Base-by-base conservation (phyloP, 2,329 filamentous ascomycete genomes). In the Hysterium pulicare region DNA sequence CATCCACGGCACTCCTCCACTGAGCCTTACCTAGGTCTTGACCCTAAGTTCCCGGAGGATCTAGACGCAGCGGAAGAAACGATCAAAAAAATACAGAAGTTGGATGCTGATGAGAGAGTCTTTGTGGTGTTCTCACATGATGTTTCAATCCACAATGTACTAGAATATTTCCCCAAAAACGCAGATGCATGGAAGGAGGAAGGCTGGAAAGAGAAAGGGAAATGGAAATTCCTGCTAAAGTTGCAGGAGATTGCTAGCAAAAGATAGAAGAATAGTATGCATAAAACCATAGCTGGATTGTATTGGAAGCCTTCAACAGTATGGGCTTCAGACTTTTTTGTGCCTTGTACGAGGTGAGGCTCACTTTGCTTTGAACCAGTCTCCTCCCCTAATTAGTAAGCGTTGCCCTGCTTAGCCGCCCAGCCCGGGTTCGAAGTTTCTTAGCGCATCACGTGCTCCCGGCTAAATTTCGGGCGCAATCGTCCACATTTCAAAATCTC, bases 111-210 rank as follows among this genome's bases (percentile, higher is more conserved):
- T 34, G 50, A 57, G 4, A 42, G 52, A 13, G 45, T 62, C 0
- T 55, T 62, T 10, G 54, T 61, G 2, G 48, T 58, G 31, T 53
- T 62, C 20, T 54, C 59, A 23, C 59, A 62, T 40, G 59, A 62
- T 38, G 46, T 50, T 7, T 54, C 54, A 10, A 45, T 62, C 3
- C 39, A 47, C 38, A 54, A 53, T 42, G 51, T 53, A 3, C 48
- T 61, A 4, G 48, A 55, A 3, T 51, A 51, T 35, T 62, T 58
- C 26, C 58, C 58, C 9, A 47, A 49, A 7, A 40, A 39, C 13
- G 24, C 57, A 15, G 58, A 60, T 43, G 45, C 46, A 5, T 62
- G 57, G 56, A 57, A 53, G 39, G 43, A 49, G n/a, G 53, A 47
- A 19, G 51, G 48, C 11, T 59, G 53, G 50, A 56, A 53, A 11